Conservation (phyloP, 225 moss, liverwort and hornwort species). For the Takakia lepidozioides region DNA sequence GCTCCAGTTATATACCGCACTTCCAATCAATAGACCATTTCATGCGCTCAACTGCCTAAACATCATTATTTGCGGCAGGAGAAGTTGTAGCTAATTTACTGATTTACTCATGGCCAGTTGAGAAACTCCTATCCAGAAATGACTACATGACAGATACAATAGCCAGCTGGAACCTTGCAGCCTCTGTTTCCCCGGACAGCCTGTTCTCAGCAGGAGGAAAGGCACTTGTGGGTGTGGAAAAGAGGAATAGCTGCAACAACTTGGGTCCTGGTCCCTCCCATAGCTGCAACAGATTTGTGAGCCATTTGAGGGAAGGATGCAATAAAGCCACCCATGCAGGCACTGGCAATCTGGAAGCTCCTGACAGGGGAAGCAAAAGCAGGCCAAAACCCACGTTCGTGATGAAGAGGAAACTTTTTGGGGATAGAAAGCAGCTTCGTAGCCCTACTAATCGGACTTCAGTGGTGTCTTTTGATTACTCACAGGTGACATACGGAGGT, state of each 20-base stretch:
- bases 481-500: slow-evolving; percentile 7
- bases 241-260: too few relatives aligned
- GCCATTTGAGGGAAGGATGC: background rate
- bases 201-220: too few relatives aligned
- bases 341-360: background rate
- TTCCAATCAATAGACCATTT: too few relatives aligned
- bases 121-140: background rate
- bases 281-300: background rate
- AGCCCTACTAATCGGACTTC: background rate
- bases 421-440: too few relatives aligned
- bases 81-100: too few relatives aligned
- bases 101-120: too few relatives aligned
- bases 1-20: too few relatives aligned
- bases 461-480: slow-evolving; percentile 6
- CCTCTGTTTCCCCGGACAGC: background rate
- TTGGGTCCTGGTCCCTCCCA: too few relatives aligned
- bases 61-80: too few relatives aligned
- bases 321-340: too few relatives aligned
- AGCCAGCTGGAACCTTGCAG: background rate
- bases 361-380: background rate
- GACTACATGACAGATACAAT: slow-evolving; percentile 3
- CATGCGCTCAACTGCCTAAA: too few relatives aligned
- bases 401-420: slow-evolving; percentile 8
- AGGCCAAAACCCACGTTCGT: background rate
- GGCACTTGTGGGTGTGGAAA: too few relatives aligned